Evolutionary conservation across 257 asterid species (phyloP).

Genomic region (Capsicum rhomboideum): DNA sequence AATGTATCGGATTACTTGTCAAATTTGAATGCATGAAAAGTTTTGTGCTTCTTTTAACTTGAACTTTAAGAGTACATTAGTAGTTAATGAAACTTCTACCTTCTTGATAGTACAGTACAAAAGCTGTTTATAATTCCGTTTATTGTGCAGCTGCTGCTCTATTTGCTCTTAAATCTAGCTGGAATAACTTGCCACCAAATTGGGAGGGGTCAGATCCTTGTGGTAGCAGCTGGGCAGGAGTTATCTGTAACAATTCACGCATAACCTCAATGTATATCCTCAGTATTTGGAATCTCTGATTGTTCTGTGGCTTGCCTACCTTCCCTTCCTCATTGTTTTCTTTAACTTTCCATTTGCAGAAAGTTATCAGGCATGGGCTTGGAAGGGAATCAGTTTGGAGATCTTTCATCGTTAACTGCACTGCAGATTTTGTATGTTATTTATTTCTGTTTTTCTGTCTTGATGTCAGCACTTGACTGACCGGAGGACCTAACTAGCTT

Average conservation of each 20-base stretch:
- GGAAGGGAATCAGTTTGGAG: slow-evolving; percentile 52
- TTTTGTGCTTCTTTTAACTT: neutral
- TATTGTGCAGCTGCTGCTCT: slow-evolving; percentile 57
- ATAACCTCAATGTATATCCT: slow-evolving; percentile 60
- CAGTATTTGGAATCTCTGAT: neutral
- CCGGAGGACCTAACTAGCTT: too few species aligned
- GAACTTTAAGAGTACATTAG: neutral
- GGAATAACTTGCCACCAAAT: slow-evolving; percentile 81
- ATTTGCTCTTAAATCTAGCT: slow-evolving; percentile 50
- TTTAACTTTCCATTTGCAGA: slow-evolving; percentile 33
- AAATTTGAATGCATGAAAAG: neutral
- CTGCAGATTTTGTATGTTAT: slow-evolving; percentile 51
- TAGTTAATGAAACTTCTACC: neutral
- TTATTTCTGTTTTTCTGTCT: slow-evolving; percentile 1
- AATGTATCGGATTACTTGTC: neutral
- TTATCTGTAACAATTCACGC: slow-evolving; percentile 46
- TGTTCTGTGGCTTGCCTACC: neutral
- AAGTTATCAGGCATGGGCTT: slow-evolving; percentile 48
- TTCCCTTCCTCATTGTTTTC: neutral
- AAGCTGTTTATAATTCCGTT: neutral
- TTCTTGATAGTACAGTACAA: neutral
- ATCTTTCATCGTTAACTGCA: slow-evolving; percentile 49
- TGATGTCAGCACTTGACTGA: too few species aligned
- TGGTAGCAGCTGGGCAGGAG: slow-evolving; percentile 68
- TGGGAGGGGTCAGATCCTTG: slow-evolving; percentile 88